A percentile compares a stretch with the other conserved stretches of the same genome.
Evolutionary conservation across 805 yeast genomes (phyloP).

Genomic region (Monosporozyma yasuniensis): DNA sequence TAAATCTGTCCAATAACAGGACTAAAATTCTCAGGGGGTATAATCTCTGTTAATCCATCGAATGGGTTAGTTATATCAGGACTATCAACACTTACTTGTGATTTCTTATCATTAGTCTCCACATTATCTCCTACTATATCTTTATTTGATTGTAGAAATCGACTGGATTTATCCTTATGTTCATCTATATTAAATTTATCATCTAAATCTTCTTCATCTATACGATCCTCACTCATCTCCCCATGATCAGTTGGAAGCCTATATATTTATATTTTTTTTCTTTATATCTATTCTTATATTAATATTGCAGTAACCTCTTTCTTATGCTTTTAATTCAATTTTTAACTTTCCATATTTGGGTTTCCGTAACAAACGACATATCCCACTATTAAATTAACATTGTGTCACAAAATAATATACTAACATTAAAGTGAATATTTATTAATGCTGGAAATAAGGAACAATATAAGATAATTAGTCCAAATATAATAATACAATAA

Average conservation of each 20-base stretch:
- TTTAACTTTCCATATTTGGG: no score
- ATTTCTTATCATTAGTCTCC: neutral
- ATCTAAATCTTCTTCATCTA: slow-evolving; percentile 19
- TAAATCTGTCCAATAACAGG: slow-evolving; percentile 72
- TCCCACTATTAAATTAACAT: no score
- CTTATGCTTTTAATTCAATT: no score
- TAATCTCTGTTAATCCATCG: slow-evolving; percentile 12
- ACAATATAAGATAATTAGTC: no score
- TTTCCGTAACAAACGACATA: no score
- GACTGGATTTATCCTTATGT: slow-evolving; percentile 13
- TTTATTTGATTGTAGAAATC: slow-evolving; percentile 2
- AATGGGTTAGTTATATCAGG: neutral
- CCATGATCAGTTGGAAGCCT: neutral
- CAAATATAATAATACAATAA: no score
- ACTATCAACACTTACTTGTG: neutral
- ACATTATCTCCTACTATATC: neutral
- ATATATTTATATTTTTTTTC: neutral
- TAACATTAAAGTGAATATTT: no score
- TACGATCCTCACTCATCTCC: slow-evolving; percentile 2
- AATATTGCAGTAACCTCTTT: no score
- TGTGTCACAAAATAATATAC: no score
- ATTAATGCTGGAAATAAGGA: no score
- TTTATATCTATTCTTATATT: neutral
- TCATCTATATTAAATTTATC: slow-evolving; percentile 19
- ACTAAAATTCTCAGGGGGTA: slow-evolving; percentile 86